Evolutionary conservation across 495 filamentous ascomycete genomes (phyloP), one percentile per base, ranked within the genome.

Genomic region (Tricharina praecox): DNA sequence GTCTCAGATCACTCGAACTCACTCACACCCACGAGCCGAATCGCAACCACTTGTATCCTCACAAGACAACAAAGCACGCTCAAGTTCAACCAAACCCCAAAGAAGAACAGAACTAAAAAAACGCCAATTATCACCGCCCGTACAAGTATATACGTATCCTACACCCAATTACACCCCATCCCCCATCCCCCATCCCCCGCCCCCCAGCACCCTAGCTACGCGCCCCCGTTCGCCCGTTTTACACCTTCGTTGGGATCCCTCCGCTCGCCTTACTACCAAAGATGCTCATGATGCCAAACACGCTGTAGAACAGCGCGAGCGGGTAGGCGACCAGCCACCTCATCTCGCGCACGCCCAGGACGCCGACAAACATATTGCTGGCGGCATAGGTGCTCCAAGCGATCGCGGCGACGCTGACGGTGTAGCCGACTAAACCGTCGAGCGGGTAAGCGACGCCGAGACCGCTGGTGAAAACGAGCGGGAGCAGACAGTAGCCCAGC

Each of bases 331-430:
- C 90, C 52, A 99, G 62, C 1, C 79, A 79, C 13, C 92, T 69
- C 85, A 95, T 95, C 9, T 77, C 78, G 28, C 76, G 73, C 81
- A 96, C 94, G 47, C 86, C 65, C 2, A 85, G 81, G 42, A 93
- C 86, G 1, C 81, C 79, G 61, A 85, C 90, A 56, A 96, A 96
- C 78, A 97, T 93, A 26, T 84, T 90, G 35, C 81, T 87, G 32
- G 78, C 79, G 52, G 80, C 85, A 61, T 87, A 93, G 30, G 90
- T 94, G 63, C 86, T 93, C 92, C 92, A 99, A 36, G 79, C 69
- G 49, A 99, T 93, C 11, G 92, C 88, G 21, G 76, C 68, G 24
- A 68, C 81, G 2, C 82, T 90, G 44, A 95, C 58, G 21, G 85
- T 66, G 63, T 95, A 93, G 4, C 92, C 92, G 10, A 88, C 70